phyloP scores from a whole-genome alignment of 495 filamentous ascomycete genomes.

The Glarea lozoyensis region DNA sequence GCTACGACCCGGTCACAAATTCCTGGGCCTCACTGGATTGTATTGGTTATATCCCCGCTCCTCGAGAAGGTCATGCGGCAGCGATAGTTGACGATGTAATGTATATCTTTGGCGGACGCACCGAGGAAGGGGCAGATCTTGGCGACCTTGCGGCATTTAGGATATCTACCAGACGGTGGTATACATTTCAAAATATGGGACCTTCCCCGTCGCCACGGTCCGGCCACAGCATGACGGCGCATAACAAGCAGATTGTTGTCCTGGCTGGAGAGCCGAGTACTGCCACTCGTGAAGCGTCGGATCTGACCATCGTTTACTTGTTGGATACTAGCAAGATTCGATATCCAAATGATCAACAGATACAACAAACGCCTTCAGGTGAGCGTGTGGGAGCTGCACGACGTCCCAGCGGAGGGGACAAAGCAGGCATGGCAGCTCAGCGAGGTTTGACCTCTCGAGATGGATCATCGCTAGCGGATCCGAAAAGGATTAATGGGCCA shows the following conservation, averaged over 20 bases:
- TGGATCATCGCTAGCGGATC: constrained; percentile 49
- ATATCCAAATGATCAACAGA: constrained; percentile 74
- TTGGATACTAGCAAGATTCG: constrained; percentile 93
- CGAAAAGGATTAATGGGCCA: constrained; percentile 41
- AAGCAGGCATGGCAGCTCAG: constrained; percentile 15
- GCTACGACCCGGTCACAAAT: constrained; percentile 76
- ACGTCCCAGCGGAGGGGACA: constrained; percentile 31
- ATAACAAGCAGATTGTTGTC: constrained; percentile 84
- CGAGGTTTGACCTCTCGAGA: constrained; percentile 49
- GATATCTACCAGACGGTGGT: constrained; percentile 88
- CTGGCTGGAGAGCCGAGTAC: constrained; percentile 92
- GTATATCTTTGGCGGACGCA: constrained; percentile 99
- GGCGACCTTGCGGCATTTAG: constrained; percentile 94
- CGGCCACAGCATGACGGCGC: constrained; percentile 95
- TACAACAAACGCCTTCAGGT: constrained; percentile 29
- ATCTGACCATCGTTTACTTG: constrained; percentile 83
- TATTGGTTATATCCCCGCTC: constrained; percentile 90
- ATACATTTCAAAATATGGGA: constrained; percentile 99
- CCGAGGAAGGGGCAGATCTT: constrained; percentile 81
- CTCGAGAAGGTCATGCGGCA: constrained; percentile 90
- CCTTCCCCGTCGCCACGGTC: constrained; percentile 88
- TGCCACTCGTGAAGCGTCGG: constrained; percentile 64
- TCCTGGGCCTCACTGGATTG: constrained; percentile 84
- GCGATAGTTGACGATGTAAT: constrained; percentile 93
- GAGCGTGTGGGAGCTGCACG: constrained; percentile 27